Base-by-base conservation (phyloP, 2,329 filamentous ascomycete species). In the Fusarium begoniae region DNA sequence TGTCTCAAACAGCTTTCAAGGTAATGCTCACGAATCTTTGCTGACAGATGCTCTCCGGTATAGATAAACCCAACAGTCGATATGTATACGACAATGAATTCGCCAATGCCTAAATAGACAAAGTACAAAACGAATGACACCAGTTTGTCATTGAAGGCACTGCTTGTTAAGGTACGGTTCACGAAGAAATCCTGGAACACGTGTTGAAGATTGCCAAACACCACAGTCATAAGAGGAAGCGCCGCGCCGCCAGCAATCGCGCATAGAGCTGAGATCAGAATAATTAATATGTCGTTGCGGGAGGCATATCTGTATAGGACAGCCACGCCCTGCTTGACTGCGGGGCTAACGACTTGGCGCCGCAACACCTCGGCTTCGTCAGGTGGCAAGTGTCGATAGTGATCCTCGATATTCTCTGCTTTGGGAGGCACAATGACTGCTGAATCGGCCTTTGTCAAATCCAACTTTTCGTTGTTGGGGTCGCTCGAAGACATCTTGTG, bases 61-160 rank as follows among this genome's bases (percentile, higher is more conserved):
- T 94, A 98, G 77, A 98, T 97, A 84, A 97, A 98, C 26, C 94
- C 94, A 24, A 97, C 91, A 1, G 95, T 98, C 30, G 90, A 88
- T 67, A 97, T 85, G 81, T 97, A 74, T 3, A 97, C 89, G 7
- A 91, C 91, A 51, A 93, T 83, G 74, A 97, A 97, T 79, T 95
- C 92, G 72, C 87, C 94, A 66, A 97, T 90, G 48, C 90, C 94
- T 53, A 98, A 88, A 81, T 97, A 97, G 40, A 98, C 84, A 74
- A 97, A 96, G 82, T 97, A 97, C 41, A 97, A 83, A 17, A 95
- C 92, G 76, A 92, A 89, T 48, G 86, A 85, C 14, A 84, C 84
- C 76, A 97, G 84, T 67, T 90, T 84, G 60, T 83, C 72, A 56
- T 87, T 86, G 82, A 96, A 96, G 1, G 85, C 83, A 43, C 85